These are phyloP conservation scores for Yamadazyma sp. DNA, from an alignment of 1,139 yeast species.

Conservation along the genomic window DNA sequence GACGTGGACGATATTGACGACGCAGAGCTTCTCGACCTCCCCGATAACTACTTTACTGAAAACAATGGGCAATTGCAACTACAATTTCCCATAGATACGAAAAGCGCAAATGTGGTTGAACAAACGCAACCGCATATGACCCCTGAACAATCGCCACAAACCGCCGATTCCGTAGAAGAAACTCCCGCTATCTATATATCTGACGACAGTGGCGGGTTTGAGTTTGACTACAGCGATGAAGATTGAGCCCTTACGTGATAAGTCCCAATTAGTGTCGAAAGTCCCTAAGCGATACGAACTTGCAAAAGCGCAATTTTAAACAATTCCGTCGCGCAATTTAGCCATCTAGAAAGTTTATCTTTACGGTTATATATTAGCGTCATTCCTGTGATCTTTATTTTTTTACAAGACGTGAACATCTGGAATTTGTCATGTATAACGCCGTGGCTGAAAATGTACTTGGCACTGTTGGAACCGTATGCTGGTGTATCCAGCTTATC, in stretches of 20 bases:
- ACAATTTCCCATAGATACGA: neutral
- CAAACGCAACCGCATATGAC: too few species aligned
- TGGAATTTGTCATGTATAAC: slow-evolving; percentile 25
- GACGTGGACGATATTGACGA: too few species aligned
- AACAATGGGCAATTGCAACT: neutral
- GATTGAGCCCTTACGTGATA: slow-evolving; percentile 4
- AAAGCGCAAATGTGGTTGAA: too few species aligned
- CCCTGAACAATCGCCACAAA: neutral
- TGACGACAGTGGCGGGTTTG: slow-evolving; percentile 10
- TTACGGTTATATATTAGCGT: too few species aligned
- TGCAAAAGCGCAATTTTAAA: neutral
- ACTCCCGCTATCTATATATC: too few species aligned
- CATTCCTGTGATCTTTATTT: too few species aligned
- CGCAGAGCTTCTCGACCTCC: neutral
- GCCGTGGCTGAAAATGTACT: slow-evolving; percentile 67
- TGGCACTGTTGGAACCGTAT: slow-evolving; percentile 85
- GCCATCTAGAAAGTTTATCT: neutral
- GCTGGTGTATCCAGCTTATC: slow-evolving; percentile 87
- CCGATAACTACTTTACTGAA: neutral
- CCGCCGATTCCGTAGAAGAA: neutral
- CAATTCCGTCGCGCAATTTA: neutral
- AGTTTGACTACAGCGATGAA: slow-evolving; percentile 17
- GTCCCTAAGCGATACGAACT: too few species aligned
- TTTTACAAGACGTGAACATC: too few species aligned
- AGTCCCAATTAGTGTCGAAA: neutral